Percentiles rank a stretch among this genome's conserved stretches.
Evolutionary conservation across 2,329 filamentous ascomycete species (phyloP).

Genomic region (Aspergillus intermedius): DNA sequence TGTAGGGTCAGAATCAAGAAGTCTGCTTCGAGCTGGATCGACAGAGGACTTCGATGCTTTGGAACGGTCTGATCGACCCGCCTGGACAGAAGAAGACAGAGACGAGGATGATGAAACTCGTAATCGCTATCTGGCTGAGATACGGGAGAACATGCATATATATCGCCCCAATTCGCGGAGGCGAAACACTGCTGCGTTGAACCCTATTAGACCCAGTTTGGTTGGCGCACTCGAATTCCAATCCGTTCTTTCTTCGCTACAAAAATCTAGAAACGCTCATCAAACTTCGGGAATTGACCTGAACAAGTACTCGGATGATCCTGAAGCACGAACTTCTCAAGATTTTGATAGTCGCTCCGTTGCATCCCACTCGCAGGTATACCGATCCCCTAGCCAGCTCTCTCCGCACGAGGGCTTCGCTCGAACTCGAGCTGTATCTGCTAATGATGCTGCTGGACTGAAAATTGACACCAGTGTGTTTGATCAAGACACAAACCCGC

Average conservation of each 20-base stretch:
- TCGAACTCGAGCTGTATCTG: constrained; percentile 51
- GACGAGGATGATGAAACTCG: constrained; percentile 51
- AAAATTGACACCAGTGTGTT: constrained; percentile 38
- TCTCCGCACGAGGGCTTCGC: constrained; percentile 9
- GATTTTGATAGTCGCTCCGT: constrained; percentile 44
- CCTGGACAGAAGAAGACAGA: constrained; percentile 41
- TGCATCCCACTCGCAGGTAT: constrained; percentile 38
- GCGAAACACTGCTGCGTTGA: constrained; percentile 58
- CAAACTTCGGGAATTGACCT: constrained; percentile 59
- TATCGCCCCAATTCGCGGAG: constrained; percentile 61
- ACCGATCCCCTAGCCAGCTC: background rate
- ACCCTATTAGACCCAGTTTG: constrained; percentile 83
- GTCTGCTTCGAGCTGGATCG: constrained; percentile 42
- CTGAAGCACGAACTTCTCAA: constrained; percentile 35
- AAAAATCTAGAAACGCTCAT: constrained; percentile 71
- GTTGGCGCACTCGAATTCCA: constrained; percentile 91
- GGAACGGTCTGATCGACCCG: constrained; percentile 46
- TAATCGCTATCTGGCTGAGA: constrained; percentile 64
- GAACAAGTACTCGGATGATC: constrained; percentile 63
- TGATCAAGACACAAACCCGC: constrained; percentile 11
- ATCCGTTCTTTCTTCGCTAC: constrained; percentile 78
- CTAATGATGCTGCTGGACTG: constrained; percentile 49
- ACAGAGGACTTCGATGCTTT: constrained; percentile 58
- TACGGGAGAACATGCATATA: constrained; percentile 89
- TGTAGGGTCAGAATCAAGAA: constrained; percentile 40